Percentiles rank a stretch among this genome's conserved stretches.
These are phyloP conservation scores for Ephemerocybe angulata DNA, from an alignment of 768 basidiomycete genomes.

Conservation along the genomic window DNA sequence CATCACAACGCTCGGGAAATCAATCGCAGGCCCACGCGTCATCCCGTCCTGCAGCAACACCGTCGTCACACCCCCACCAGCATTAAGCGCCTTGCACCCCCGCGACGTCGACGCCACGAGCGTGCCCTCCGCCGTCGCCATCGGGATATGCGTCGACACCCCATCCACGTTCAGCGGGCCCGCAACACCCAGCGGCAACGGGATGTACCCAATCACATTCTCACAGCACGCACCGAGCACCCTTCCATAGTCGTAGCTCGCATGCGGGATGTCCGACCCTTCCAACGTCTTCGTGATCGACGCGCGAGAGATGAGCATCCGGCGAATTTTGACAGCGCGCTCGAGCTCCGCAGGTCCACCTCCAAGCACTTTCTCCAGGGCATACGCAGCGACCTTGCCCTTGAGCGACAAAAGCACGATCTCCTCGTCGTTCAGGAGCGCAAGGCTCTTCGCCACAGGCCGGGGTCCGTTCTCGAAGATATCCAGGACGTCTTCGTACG, in stretches of 20 bases:
- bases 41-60: slow-evolving; percentile 91
- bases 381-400: slow-evolving; percentile 93
- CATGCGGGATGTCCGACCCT: slow-evolving; percentile 73
- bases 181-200: slow-evolving; percentile 92
- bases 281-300: slow-evolving; percentile 84
- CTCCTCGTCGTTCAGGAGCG: slow-evolving; percentile 85
- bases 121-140: slow-evolving; percentile 99
- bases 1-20: slow-evolving; percentile 78
- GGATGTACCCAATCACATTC: slow-evolving; percentile 97
- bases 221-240: slow-evolving; percentile 98
- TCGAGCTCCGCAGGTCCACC: slow-evolving; percentile 51
- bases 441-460: slow-evolving; percentile 52
- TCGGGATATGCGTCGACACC: slow-evolving; percentile 81
- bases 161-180: slow-evolving; percentile 94
- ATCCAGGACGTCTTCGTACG: slow-evolving; percentile 74
- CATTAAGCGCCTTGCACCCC: slow-evolving; percentile 96
- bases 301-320: slow-evolving; percentile 88
- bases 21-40: slow-evolving; percentile 98
- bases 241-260: slow-evolving; percentile 87
- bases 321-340: slow-evolving; percentile 80
- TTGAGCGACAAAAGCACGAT: slow-evolving; percentile 82
- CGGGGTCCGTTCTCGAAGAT: slow-evolving; percentile 74
- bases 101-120: slow-evolving; percentile 96
- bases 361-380: slow-evolving; percentile 90
- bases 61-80: slow-evolving; percentile 92